These are phyloP conservation scores for Gaultheria prostrata DNA, from an alignment of 148 eudicot genomes.

Conservation along the genomic window DNA sequence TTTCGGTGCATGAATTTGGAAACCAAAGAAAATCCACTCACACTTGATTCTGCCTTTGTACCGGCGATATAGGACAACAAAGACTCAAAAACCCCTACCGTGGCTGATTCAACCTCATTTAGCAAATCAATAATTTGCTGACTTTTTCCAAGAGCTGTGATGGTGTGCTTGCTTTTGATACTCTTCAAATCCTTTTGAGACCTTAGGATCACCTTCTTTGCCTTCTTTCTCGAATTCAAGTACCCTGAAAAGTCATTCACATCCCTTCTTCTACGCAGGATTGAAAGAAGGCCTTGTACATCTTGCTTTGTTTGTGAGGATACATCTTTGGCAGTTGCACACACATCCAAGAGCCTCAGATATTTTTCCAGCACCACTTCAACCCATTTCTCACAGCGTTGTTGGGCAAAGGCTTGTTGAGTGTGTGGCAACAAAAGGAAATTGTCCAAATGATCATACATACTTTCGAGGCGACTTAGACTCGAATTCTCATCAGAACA, in stretches of 20 bases:
- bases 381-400: neutral
- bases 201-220: constrained; percentile 30
- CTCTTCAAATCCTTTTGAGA: constrained; percentile 33
- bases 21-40: neutral
- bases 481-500: no score
- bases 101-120: constrained; percentile 23
- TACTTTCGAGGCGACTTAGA: neutral
- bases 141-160: neutral
- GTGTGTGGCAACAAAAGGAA: constrained; percentile 21
- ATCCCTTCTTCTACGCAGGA: constrained; percentile 39
- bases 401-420: constrained; percentile 17
- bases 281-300: constrained; percentile 38
- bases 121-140: constrained; percentile 5
- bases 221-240: constrained; percentile 28
- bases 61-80: constrained; percentile 11
- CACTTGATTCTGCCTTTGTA: neutral
- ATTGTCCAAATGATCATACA: constrained; percentile 23
- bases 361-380: constrained; percentile 22
- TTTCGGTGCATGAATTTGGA: constrained; percentile 4
- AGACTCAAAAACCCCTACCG: constrained; percentile 16
- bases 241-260: constrained; percentile 23
- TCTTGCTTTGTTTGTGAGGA: constrained; percentile 31
- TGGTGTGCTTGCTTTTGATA: constrained; percentile 2
- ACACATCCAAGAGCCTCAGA: constrained; percentile 40
- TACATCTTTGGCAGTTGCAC: constrained; percentile 38